Base-by-base conservation (phyloP, 305 asterid species). In the Fraxinus xanthoxyloides region DNA sequence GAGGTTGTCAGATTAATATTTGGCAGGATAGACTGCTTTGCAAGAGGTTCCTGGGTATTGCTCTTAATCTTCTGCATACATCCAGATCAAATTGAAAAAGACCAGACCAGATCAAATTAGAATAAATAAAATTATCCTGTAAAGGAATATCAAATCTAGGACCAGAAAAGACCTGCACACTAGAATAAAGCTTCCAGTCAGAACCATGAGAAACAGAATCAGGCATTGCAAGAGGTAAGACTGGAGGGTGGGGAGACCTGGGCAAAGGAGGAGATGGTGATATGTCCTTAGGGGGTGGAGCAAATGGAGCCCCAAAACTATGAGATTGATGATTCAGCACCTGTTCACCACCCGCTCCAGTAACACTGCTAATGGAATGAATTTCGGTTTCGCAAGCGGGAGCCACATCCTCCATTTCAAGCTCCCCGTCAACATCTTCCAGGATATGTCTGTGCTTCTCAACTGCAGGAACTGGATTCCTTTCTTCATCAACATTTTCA, bases 341-440 rank as follows among this genome's bases (percentile, higher is more conserved):
- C 56, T 81, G 90, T 36, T 79, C 83, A 79, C 76, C 80, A 63
- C 86, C 88, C 4, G 80, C 82, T 77, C 81, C 88, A 43, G 85
- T 19, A 74, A 75, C 46, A 73, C 83, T 83, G 81, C 90, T 84
- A 23, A 87, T 77, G 77, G 91, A 84, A 84, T 89, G 77, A 76
- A 81, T 87, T 84, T 88, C 92, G 26, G 80, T 87, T 67, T 89
- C 93, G 80, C 88, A 88, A 76, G 88, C 79, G 15, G 98, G 98
- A 83, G 97, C 92, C 83, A 95, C 97, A 86, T 95, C 98, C 86
- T 95, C 98, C 98, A 95, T 95, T 90, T 95, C 98, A 84, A 95
- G 97, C 86, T 94, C 98, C 70, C 96, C 97, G 54, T 94, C 98
- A 28, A 93, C 98, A 86, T 93, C 98, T 87, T 95, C 97, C 88